A percentile compares a stretch with the other conserved stretches of the same genome.
Conservation (phyloP, 495 filamentous ascomycete species). For the Friedmanniomyces endolithicus region DNA sequence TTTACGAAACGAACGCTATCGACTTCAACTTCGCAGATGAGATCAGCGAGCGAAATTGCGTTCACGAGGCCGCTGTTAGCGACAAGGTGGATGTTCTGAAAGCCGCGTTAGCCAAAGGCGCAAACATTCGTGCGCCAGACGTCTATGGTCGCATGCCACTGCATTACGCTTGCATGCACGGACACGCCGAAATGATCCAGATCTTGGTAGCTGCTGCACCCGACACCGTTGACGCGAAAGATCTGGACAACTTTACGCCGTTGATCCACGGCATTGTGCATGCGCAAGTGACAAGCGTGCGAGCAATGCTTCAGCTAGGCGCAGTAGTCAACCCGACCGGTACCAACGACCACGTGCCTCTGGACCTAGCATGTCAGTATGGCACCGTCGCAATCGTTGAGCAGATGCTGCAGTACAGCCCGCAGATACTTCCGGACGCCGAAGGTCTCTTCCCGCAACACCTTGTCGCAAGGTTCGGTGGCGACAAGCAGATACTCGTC, state of each 20-base stretch:
- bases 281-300: conserved; percentile 62
- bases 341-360: conserved; percentile 81
- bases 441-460: conserved; percentile 97
- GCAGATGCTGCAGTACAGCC: conserved; percentile 65
- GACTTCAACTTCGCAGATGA: conserved; percentile 84
- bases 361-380: conserved; percentile 90
- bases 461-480: conserved; percentile 81
- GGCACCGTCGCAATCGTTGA: conserved; percentile 71
- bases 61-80: conserved; percentile 89
- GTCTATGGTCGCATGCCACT: conserved; percentile 89
- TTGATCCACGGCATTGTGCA: conserved; percentile 91
- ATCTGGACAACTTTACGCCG: conserved; percentile 95
- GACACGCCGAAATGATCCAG: conserved; percentile 70
- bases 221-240: conserved; percentile 66
- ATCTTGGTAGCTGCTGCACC: conserved; percentile 49
- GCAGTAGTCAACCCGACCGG: conserved; percentile 70
- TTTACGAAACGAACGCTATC: conserved; percentile 70
- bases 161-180: conserved; percentile 94
- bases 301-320: conserved; percentile 55
- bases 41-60: conserved; percentile 90
- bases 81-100: conserved; percentile 64
- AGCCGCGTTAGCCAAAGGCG: conserved; percentile 53
- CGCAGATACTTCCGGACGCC: conserved; percentile 73
- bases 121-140: conserved; percentile 69
- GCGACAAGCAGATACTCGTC: conserved; percentile 61